Evolutionary conservation across 495 filamentous ascomycete species (phyloP).

Genomic region (Tuber borchii): DNA sequence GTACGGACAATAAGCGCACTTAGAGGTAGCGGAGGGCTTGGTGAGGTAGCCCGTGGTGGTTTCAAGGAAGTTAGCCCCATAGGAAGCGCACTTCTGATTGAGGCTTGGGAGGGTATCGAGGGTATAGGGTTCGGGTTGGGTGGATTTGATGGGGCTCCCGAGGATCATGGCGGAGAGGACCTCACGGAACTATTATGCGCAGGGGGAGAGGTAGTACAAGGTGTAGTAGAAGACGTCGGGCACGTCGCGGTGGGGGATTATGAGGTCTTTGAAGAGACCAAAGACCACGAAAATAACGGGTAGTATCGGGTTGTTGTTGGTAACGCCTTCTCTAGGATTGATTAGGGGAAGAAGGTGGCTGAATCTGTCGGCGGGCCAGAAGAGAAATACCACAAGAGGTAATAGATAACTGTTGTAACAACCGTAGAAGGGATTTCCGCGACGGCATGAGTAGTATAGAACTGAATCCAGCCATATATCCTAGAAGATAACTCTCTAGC

Average conservation of each 20-base stretch:
- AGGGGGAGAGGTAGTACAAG: conserved; percentile 67
- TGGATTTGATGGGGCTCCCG: too few relatives aligned
- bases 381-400: conserved; percentile 70
- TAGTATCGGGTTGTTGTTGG: too few relatives aligned
- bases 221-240: conserved; percentile 71
- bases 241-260: conserved; percentile 54
- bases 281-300: too few relatives aligned
- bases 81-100: conserved; percentile 18
- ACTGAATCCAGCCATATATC: conserved; percentile 80
- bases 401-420: too few relatives aligned
- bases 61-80: conserved; percentile 50
- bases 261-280: too few relatives aligned
- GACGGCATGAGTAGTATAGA: conserved; percentile 67
- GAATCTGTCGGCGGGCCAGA: conserved; percentile 61
- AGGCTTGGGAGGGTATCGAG: conserved; percentile 59
- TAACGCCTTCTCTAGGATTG: too few relatives aligned
- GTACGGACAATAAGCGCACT: conserved; percentile 75
- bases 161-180: conserved; percentile 57
- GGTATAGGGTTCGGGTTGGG: conserved; percentile 56
- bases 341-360: too few relatives aligned
- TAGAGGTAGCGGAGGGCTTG: not conserved
- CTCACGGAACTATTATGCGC: conserved; percentile 67
- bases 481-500: conserved; percentile 65
- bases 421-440: conserved; percentile 75
- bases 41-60: conserved; percentile 46